These are phyloP conservation scores for Colletotrichum sp. DNA, from an alignment of 2,329 filamentous ascomycete genomes.

Conservation along the genomic window DNA sequence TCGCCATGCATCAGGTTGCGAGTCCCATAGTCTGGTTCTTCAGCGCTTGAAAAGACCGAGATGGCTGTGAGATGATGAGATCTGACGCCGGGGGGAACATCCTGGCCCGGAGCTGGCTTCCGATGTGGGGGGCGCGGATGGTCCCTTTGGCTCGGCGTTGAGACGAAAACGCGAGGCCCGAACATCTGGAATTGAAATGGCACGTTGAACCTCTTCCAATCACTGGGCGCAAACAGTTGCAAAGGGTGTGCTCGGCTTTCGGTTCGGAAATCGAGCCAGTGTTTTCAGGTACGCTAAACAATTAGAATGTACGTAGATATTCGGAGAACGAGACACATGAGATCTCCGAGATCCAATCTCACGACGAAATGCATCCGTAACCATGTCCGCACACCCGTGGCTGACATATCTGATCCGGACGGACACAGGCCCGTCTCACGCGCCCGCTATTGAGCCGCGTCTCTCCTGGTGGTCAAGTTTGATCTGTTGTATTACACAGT, in stretches of 20 bases:
- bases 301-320: background rate
- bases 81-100: background rate
- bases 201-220: background rate
- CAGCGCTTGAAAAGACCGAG: background rate
- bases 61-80: background rate
- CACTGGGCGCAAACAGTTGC: background rate
- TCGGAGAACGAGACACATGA: background rate
- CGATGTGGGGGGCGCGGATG: background rate
- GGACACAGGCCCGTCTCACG: no score
- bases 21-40: background rate
- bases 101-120: background rate
- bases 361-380: background rate
- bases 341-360: background rate
- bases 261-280: background rate
- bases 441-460: background rate
- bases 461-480: background rate
- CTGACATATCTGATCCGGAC: background rate
- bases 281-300: background rate
- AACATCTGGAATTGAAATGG: background rate
- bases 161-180: constrained; percentile 13
- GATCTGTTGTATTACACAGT: constrained; percentile 20
- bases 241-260: constrained; percentile 12
- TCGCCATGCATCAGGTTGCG: background rate
- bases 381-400: background rate
- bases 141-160: constrained; percentile 1